Base-by-base conservation (phyloP, 148 eudicot genomes). In the Hydrangea macrophylla region DNA sequence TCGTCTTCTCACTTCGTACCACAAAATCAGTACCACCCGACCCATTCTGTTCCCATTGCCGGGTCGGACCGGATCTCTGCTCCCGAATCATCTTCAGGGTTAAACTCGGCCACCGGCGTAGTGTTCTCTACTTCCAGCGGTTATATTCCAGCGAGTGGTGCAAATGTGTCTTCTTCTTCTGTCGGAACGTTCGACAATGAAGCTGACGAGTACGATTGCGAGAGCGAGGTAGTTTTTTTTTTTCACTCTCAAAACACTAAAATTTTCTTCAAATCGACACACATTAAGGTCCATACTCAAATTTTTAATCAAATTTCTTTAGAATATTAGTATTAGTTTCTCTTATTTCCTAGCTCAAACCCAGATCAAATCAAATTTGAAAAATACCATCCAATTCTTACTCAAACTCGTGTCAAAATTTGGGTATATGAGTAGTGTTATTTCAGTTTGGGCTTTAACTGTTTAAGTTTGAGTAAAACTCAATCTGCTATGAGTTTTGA, bases 121-220 rank as follows among this genome's bases (percentile, higher is more conserved):
- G 79, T 64, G 22, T 68, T 62, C 32, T 61, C 77, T 20, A 22
- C 30, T 63, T 60, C 71, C 50, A 61, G 64, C 11, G 61, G 33
- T n/a, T 55, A 33, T 55, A 58, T 65, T 45, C 68, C 74, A 64
- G 42, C 36, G 27, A 24, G 60, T 54, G 75, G 61, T 15, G 20
- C 72, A 53, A 70, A 68, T 48, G 48, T 75, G 54, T 69, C 84
- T 27, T 63, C 69, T 2, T 66, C 76, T 9, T 72, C 79, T 6
- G 68, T 66, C 20, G 78, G 76, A 26, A 66, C 53, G 10, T 24
- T 72, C 10, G 90, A 86, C 17, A 73, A 79, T 65, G 82, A 79
- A 2, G 58, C 78, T 11, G 92, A 88, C 36, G 92, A 89, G n/a
- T 82, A 75, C 42, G 97, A 87, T 31, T 81, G 75, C 51, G 96